Conservation (phyloP, 177 flowering plant species). For the Vitis hybrid region DNA sequence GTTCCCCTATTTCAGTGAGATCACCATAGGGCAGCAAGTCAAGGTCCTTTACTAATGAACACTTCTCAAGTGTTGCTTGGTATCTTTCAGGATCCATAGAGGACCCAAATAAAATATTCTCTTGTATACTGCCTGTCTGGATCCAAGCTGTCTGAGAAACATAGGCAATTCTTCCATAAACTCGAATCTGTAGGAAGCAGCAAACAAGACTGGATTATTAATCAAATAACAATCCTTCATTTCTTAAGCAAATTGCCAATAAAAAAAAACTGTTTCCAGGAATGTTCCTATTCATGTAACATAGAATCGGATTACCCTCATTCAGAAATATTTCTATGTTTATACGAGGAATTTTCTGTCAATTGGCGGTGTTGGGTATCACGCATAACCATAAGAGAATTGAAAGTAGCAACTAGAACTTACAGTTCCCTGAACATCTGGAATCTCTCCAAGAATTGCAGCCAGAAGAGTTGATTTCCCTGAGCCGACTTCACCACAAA, state of each 20-base stretch:
- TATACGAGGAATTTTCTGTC: no score
- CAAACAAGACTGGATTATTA: no score
- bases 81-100: conserved; percentile 43
- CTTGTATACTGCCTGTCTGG: conserved; percentile 63
- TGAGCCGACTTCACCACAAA: conserved; percentile 56
- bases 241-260: background rate
- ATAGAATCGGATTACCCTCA: no score
- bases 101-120: conserved; percentile 60
- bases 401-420: conserved; percentile 5
- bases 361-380: no score
- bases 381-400: no score
- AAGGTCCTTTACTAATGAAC: conserved; percentile 60
- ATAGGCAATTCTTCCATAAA: conserved; percentile 56
- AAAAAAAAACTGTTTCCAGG: background rate
- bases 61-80: conserved; percentile 46
- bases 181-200: conserved; percentile 30
- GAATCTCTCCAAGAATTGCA: conserved; percentile 50
- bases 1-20: conserved; percentile 62
- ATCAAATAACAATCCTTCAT: no score
- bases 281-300: no score
- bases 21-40: conserved; percentile 52
- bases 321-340: no score
- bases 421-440: conserved; percentile 34
- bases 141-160: conserved; percentile 73
- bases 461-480: conserved; percentile 52